Conservation (phyloP, 2,329 filamentous ascomycete genomes). For the Lasiodiplodia sp. region DNA sequence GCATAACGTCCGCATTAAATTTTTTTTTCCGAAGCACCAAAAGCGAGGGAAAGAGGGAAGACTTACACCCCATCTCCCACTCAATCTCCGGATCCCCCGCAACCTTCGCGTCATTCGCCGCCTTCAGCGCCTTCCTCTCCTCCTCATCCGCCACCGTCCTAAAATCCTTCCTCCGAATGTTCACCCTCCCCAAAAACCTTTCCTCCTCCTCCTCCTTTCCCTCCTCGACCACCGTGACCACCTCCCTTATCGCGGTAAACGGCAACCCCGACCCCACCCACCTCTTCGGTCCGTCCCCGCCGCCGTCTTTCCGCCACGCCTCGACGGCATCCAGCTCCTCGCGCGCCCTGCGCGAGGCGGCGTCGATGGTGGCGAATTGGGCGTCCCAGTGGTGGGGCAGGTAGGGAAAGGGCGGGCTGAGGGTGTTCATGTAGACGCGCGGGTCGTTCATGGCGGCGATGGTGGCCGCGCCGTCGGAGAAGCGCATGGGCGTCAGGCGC, state of each 20-base stretch:
- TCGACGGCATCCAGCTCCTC: neutral
- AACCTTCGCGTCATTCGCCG: neutral
- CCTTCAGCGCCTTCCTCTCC: neutral
- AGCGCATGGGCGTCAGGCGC: neutral
- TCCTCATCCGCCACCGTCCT: neutral
- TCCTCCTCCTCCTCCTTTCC: neutral
- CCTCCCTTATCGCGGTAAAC: neutral
- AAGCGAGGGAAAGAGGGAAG: neutral
- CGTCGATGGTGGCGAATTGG: neutral
- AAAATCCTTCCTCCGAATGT: neutral
- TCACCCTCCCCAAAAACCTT: neutral
- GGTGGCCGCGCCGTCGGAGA: neutral
- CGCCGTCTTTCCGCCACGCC: neutral
- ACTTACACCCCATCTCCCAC: slow-evolving; percentile 3
- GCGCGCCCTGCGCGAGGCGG: neutral
- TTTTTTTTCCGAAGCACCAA: neutral
- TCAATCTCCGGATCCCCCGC: neutral
- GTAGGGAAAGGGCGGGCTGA: neutral
- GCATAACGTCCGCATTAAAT: neutral
- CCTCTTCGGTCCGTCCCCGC: neutral
- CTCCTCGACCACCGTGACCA: neutral
- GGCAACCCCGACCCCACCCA: neutral
- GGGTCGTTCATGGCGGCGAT: slow-evolving; percentile 3
- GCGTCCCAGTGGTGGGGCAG: neutral
- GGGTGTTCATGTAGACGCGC: neutral